Conservation (phyloP, 108 stramenopile species). For the Nitzschia palea region DNA sequence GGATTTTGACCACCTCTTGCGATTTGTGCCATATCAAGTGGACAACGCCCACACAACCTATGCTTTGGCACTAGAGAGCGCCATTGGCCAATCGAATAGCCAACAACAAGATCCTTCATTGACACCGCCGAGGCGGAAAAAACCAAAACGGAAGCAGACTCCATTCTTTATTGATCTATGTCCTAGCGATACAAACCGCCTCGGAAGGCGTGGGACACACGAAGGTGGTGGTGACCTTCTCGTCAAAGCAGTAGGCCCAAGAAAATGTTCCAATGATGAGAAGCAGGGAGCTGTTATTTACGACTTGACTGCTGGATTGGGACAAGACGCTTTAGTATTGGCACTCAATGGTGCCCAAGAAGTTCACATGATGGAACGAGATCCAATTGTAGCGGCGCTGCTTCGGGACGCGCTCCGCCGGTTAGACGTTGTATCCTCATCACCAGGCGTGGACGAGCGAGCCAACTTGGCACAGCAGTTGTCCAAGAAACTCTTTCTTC, state of each 20-base stretch:
- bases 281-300: conserved; percentile 34
- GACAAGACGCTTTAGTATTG: conserved; percentile 70
- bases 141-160: background rate
- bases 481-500: conserved; percentile 37
- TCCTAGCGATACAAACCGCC: conserved; percentile 40
- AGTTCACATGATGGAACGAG: conserved; percentile 75
- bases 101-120: no score
- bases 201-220: conserved; percentile 48
- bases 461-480: conserved; percentile 28
- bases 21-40: conserved; percentile 16
- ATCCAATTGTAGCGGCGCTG: conserved; percentile 69
- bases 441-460: background rate
- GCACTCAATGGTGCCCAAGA: conserved; percentile 34
- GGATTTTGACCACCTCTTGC: conserved; percentile 9
- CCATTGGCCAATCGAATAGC: no score
- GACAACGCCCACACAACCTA: conserved; percentile 2
- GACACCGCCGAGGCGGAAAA: background rate
- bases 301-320: conserved; percentile 88
- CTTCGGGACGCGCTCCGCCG: conserved; percentile 72
- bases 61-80: conserved; percentile 21
- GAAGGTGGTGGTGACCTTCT: conserved; percentile 54
- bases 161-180: conserved; percentile 69
- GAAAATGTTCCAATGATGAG: conserved; percentile 27
- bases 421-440: conserved; percentile 26
- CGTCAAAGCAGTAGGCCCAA: conserved; percentile 53